A percentile compares a stretch with the other conserved stretches of the same genome.
Conservation (phyloP, 2,329 filamentous ascomycete genomes). For the Neoscytalidium dimidiatum region DNA sequence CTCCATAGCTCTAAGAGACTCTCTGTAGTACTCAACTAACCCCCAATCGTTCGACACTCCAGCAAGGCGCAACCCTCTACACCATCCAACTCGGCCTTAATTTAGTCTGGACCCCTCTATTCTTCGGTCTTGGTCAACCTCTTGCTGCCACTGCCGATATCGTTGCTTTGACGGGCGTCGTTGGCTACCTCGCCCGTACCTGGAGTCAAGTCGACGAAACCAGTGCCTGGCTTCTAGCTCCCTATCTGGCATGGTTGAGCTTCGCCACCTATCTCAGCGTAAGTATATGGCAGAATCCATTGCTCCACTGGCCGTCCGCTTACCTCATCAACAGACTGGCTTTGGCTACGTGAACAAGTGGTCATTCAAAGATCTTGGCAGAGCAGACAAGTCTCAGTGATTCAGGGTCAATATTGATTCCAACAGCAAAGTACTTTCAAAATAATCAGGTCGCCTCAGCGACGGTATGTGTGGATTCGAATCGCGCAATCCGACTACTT, state of each 20-base stretch:
- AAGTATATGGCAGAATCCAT: neutral
- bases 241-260: slow-evolving; percentile 82
- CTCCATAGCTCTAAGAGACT: neutral
- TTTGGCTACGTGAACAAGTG: slow-evolving; percentile 43
- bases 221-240: slow-evolving; percentile 73
- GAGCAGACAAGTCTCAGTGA: slow-evolving; percentile 1
- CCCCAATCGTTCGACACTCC: neutral
- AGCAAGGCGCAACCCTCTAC: slow-evolving; percentile 75
- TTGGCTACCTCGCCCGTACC: slow-evolving; percentile 71
- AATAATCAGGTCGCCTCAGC: too few species aligned
- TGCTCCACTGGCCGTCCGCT: neutral
- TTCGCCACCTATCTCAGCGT: slow-evolving; percentile 86
- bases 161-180: slow-evolving; percentile 68
- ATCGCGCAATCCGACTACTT: too few species aligned
- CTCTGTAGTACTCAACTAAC: neutral
- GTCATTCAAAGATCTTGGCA: slow-evolving; percentile 31
- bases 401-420: too few species aligned
- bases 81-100: slow-evolving; percentile 84
- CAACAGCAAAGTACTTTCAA: too few species aligned
- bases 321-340: slow-evolving; percentile 29
- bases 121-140: slow-evolving; percentile 77
- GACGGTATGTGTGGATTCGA: too few species aligned
- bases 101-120: slow-evolving; percentile 87
- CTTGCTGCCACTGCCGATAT: slow-evolving; percentile 76
- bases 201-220: slow-evolving; percentile 75